Base-by-base conservation (phyloP, 1,139 yeast species). In the Yamadazyma mexicana region DNA sequence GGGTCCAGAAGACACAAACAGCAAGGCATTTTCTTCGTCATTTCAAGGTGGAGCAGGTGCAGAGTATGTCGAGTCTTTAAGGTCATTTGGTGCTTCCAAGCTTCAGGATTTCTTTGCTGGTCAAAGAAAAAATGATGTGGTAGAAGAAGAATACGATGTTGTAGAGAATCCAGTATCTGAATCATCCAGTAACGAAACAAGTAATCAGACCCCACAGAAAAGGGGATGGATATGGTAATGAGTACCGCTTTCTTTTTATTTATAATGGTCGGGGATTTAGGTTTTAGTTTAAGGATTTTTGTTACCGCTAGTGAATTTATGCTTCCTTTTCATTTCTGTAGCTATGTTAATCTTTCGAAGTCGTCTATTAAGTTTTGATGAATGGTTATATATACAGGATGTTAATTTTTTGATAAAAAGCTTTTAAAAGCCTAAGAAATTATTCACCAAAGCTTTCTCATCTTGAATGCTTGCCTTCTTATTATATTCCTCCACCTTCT, bases 131-230 rank as follows among this genome's bases (percentile, higher is more conserved):
- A 29, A 39, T 5, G 50, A 40, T 15, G 31, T 18, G 22, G 40
- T 47, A 3, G 53, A 45, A 8, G 72, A 64, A 9, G 73, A 66
- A 22, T 73, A 62, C 52, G 81, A 74, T 48, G 53, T 74, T 32
- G 71, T 75, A 37, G 75, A 70, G 17, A 28, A 35, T 11, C 38
- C 38, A 16, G 37, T 43, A n/a, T 14, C 48, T 2, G 45, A 36
- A 24, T 15, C 46, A 10, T 36, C 50, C 17, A 45, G 39, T 1
- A 34, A 42, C 16, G 31, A 36, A 6, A 30, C 37, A 11, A 37
- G 20, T 7, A 31, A 27, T 16, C 31, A 32, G 9, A 16, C 29
- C 5, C 24, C 35, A 25, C 38, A 31, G 25, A 54, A 47, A 47
- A 58, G 51, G 42, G 65, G 66, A 3, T 64, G 69, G 67, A 40